A percentile compares a stretch with the other conserved stretches of the same genome.
Conservation (phyloP, 2,329 filamentous ascomycete genomes). For the Aspergillus bombycis region DNA sequence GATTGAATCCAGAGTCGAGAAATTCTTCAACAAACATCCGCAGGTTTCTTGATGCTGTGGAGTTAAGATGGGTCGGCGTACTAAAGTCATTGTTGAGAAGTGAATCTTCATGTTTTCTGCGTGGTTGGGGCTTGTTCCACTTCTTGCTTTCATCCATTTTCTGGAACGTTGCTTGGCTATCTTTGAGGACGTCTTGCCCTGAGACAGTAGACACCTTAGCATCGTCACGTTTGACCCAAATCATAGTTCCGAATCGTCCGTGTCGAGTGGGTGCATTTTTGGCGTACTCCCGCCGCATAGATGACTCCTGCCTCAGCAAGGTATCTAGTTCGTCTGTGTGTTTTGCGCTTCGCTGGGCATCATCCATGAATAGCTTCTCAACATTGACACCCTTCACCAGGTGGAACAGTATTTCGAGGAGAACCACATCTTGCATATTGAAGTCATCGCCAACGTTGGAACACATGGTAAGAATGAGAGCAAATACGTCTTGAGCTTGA, state of each 20-base stretch:
- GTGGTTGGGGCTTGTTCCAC: slow-evolving; percentile 77
- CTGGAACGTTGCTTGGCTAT: slow-evolving; percentile 71
- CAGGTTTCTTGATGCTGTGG: slow-evolving; percentile 74
- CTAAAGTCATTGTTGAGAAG: slow-evolving; percentile 72
- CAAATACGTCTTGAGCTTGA: slow-evolving; percentile 86
- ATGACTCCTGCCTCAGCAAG: slow-evolving; percentile 78
- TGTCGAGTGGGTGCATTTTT: slow-evolving; percentile 82
- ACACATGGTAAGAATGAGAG: slow-evolving; percentile 79
- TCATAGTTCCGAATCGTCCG: slow-evolving; percentile 94
- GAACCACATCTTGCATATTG: slow-evolving; percentile 80
- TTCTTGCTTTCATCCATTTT: slow-evolving; percentile 93
- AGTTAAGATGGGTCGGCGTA: slow-evolving; percentile 68
- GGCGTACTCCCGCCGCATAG: slow-evolving; percentile 77
- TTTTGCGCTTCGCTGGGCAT: slow-evolving; percentile 69
- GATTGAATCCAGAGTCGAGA: slow-evolving; percentile 93
- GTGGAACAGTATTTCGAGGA: slow-evolving; percentile 92
- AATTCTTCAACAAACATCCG: slow-evolving; percentile 88
- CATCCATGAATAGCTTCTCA: slow-evolving; percentile 81
- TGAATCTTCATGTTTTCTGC: slow-evolving; percentile 64
- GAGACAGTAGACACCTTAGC: slow-evolving; percentile 83
- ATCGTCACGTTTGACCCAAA: slow-evolving; percentile 89
- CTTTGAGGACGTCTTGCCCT: slow-evolving; percentile 80
- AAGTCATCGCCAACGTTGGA: slow-evolving; percentile 96
- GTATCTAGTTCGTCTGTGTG: slow-evolving; percentile 73
- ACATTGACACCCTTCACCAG: slow-evolving; percentile 86